Evolutionary conservation across 208 protist genomes (phyloP), one percentile per base, ranked within the genome.

Genomic region (Trypanosoma boissoni): DNA sequence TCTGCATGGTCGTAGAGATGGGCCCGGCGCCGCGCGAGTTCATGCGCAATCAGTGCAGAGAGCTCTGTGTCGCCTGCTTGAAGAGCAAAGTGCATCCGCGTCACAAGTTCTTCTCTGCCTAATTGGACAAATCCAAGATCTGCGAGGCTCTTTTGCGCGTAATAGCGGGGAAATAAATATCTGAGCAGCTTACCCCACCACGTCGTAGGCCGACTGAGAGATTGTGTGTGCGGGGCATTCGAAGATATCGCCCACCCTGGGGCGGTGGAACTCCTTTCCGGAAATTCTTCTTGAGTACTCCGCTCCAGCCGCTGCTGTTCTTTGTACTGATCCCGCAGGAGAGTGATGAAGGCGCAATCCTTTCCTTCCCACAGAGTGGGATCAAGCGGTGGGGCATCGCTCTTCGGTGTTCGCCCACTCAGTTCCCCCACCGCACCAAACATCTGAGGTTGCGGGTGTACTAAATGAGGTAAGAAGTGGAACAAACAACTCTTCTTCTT

Each of bases 71-170:
- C 72, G n/a, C 80, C 85, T 5, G 74, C 67, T n/a, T 74, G 66
- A 48, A 92, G 64, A 14, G 81, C 78, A 36, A 86, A 64, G 68
- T 87, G 82, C 81, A 93, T 89, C 8, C 80, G 68, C 4, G 42
- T 57, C 31, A 90, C 74, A 45, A 93, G 63, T 14, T 93, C 82
- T 16, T 81, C 68, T 18, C 69, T 76, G 1, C 59, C 49, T 31
- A 89, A 39, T 18, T 58, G 39, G 0, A 6, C 24, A 20, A 88
- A 50, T 16, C 67, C 64, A 4, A 26, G 26, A 54, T 46, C 49
- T 2, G 32, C 41, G 42, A 83, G 21, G 7, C 45, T 66, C 41
- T 68, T 64, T 31, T 58, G 28, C 0, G 68, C 62, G 27, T 80
- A 81, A 45, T 84, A 55, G n/a, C 18, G 36, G 0, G 76, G 68